Conservation (phyloP, 106 monocot genomes). For the Dendrobium chrysotoxum region DNA sequence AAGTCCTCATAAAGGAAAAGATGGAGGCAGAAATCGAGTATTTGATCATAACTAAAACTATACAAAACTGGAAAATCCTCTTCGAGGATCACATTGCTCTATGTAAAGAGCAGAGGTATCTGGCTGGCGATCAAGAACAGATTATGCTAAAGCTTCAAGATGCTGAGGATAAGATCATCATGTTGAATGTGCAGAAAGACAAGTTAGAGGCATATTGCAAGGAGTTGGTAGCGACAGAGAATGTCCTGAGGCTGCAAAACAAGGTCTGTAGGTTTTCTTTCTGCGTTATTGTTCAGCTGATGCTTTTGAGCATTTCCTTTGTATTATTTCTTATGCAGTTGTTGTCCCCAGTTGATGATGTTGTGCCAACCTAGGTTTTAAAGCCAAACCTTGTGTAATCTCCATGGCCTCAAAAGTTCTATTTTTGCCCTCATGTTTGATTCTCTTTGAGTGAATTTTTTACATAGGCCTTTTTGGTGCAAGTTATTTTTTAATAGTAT, state of each 20-base stretch:
- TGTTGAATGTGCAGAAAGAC: conserved; percentile 27
- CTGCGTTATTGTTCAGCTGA: conserved; percentile 38
- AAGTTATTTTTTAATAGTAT: background rate
- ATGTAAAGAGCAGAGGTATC: conserved; percentile 32
- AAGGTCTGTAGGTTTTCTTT: conserved; percentile 37
- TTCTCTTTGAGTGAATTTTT: background rate
- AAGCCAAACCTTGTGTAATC: background rate
- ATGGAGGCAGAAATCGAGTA: conserved; percentile 53
- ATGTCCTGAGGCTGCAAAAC: conserved; percentile 36
- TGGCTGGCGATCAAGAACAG: conserved; percentile 18
- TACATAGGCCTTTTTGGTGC: background rate
- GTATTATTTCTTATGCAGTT: conserved; percentile 35
- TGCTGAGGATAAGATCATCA: conserved; percentile 16
- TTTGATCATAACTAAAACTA: conserved; percentile 27
- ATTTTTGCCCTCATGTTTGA: background rate
- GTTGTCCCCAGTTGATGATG: conserved; percentile 19
- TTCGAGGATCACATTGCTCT: conserved; percentile 33
- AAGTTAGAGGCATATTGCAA: conserved; percentile 30
- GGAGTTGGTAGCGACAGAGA: conserved; percentile 28
- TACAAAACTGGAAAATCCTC: conserved; percentile 18
- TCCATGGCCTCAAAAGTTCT: background rate
- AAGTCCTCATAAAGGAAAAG: conserved; percentile 34
- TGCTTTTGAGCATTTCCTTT: conserved; percentile 36
- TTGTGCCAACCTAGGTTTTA: conserved; percentile 55
- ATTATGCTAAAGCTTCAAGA: conserved; percentile 23